Evolutionary conservation across 1,284 basidiomycete species (phyloP).

Genomic region (Kwoniella shivajii): DNA sequence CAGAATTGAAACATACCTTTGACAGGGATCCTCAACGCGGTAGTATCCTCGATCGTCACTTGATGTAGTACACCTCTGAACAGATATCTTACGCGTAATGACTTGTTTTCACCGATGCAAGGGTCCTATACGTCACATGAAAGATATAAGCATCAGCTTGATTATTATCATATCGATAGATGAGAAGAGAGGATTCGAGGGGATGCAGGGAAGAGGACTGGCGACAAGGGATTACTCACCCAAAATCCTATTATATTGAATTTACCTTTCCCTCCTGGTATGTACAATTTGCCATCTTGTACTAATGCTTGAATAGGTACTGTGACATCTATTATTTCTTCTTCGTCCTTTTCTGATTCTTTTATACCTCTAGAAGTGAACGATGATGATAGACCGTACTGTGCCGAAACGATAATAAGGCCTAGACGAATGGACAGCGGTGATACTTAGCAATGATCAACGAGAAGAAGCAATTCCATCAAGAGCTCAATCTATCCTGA

Average conservation of each 20-base stretch:
- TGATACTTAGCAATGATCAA: too few species aligned
- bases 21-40: slow-evolving; percentile 73
- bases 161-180: background rate
- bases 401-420: slow-evolving; percentile 71
- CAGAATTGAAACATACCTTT: slow-evolving; percentile 53
- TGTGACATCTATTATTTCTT: slow-evolving; percentile 70
- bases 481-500: background rate
- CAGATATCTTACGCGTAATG: slow-evolving; percentile 70
- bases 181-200: background rate
- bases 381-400: slow-evolving; percentile 60
- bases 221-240: slow-evolving; percentile 25
- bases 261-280: slow-evolving; percentile 69
- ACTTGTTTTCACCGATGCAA: slow-evolving; percentile 55
- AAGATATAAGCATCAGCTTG: background rate
- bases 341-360: slow-evolving; percentile 54
- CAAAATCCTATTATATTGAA: slow-evolving; percentile 52
- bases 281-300: slow-evolving; percentile 72
- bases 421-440: slow-evolving; percentile 56
- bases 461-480: slow-evolving; percentile 65
- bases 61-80: slow-evolving; percentile 76
- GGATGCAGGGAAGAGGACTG: background rate
- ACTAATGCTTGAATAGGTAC: slow-evolving; percentile 81
- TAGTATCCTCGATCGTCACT: slow-evolving; percentile 70
- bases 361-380: slow-evolving; percentile 59
- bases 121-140: slow-evolving; percentile 41